Base-by-base conservation (phyloP, 345 rosid genomes). In the Gossypium herbaceum region DNA sequence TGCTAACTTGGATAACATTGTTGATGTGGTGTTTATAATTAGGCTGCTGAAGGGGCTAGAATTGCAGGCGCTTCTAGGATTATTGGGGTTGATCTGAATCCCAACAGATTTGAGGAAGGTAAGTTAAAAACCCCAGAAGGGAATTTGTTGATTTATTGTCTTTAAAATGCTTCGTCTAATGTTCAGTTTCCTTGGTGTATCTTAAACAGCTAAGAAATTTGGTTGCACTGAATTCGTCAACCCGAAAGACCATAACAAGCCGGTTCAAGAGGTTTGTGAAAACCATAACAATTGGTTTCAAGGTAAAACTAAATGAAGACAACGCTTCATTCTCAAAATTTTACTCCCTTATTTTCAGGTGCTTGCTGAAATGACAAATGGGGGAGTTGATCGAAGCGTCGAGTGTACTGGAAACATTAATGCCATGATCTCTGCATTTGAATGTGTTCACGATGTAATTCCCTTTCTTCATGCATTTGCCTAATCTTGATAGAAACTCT, bases 371-470 rank as follows among this genome's bases (percentile, higher is more conserved):
- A 81, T 81, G 82, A 83, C 86, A 0, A 13, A 75, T 8, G 86
- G 88, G 4, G 88, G 88, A 67, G 88, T 84, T 7, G 90, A 81
- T 48, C 62, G 87, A 24, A 85, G 88, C 7, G 68, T 85, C 16
- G 87, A 82, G 68, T 80, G 88, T 56, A 85, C 84, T 0, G 85
- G 87, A 50, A 82, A 55, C 73, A 68, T 75, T 57, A 45, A 79
- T 5, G 84, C 87, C 77, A 81, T 87, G 87, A 79, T 84, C 50
- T 83, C 88, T 0, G 85, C 90, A 10, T 85, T 87, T n/a, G 86
- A 87, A 82, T 85, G 88, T 64, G 87, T 82, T 47, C 88, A 83
- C 16, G 87, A 85, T 78, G 88, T 83, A 81, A 79, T 17, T 56
- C 60, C 29, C 64, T 67, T 62, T 6, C 39, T 24, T 41, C 34